phyloP scores from a whole-genome alignment of 73 alveolate species.

The Blepharisma japonicum region DNA sequence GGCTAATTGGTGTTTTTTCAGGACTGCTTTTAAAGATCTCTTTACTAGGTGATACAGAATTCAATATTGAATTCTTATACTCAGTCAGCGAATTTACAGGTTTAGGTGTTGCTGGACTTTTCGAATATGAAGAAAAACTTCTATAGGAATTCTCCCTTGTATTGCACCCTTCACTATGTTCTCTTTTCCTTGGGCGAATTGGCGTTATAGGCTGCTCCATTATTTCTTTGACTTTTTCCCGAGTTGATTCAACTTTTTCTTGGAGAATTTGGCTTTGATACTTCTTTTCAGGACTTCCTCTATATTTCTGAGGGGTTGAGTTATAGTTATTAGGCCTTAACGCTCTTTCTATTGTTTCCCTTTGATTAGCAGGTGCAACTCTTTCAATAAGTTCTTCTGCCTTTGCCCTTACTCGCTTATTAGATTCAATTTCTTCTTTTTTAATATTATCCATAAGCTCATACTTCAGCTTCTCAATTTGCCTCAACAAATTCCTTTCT shows the following conservation, averaged over 20 bases:
- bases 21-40: too few species aligned
- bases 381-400: neutral
- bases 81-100: too few species aligned
- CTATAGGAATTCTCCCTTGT: too few species aligned
- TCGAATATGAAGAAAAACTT: too few species aligned
- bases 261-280: neutral
- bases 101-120: too few species aligned
- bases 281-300: neutral
- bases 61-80: too few species aligned
- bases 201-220: too few species aligned
- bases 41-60: too few species aligned
- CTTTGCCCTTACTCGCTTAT: neutral
- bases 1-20: too few species aligned
- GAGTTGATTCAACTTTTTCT: neutral
- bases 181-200: too few species aligned
- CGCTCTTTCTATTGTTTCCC: neutral
- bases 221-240: neutral
- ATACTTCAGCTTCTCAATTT: neutral
- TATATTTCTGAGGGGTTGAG: neutral
- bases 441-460: conserved; percentile 24
- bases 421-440: conserved; percentile 10
- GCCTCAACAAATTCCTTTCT: neutral
- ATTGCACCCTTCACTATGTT: too few species aligned
- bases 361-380: neutral
- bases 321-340: neutral